A percentile compares a stretch with the other conserved stretches of the same genome.
phyloP scores from a whole-genome alignment of 2,329 filamentous ascomycete genomes.

The Domatiomyces globalis region DNA sequence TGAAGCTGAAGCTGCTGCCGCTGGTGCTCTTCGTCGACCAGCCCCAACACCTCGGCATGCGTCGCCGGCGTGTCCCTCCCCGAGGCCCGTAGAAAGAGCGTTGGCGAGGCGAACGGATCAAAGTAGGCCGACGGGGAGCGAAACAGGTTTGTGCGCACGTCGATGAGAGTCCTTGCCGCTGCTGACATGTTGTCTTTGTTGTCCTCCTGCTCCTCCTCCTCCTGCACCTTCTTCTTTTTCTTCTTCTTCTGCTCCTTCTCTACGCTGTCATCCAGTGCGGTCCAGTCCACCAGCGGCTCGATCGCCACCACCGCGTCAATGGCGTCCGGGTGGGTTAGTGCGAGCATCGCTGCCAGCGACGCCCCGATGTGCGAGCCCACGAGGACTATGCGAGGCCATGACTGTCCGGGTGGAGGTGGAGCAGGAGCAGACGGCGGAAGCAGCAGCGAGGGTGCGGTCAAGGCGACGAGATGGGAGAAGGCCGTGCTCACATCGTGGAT shows the following conservation, averaged over 20 bases:
- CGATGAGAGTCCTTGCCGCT: constrained; percentile 14
- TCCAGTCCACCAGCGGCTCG: constrained; percentile 22
- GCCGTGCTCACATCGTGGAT: constrained; percentile 19
- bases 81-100: constrained; percentile 29
- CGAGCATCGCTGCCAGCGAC: constrained; percentile 30
- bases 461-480: constrained; percentile 12
- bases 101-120: constrained; percentile 31
- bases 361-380: constrained; percentile 27
- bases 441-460: neutral
- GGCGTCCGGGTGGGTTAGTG: constrained; percentile 26
- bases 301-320: constrained; percentile 23
- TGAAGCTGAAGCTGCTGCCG: too few relatives aligned
- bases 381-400: constrained; percentile 15
- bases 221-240: constrained; percentile 12
- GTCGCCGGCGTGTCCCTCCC: constrained; percentile 25
- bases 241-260: constrained; percentile 1
- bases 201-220: constrained; percentile 7
- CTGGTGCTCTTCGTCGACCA: constrained; percentile 3
- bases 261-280: constrained; percentile 24
- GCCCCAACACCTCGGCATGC: constrained; percentile 5
- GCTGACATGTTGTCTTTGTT: constrained; percentile 4
- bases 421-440: neutral
- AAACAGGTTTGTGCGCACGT: constrained; percentile 27
- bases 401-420: neutral
- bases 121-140: constrained; percentile 27